A percentile compares a stretch with the other conserved stretches of the same genome.
Conservation (phyloP, 1,139 yeast genomes). For the Nakaseomyces kungkrabaensis region DNA sequence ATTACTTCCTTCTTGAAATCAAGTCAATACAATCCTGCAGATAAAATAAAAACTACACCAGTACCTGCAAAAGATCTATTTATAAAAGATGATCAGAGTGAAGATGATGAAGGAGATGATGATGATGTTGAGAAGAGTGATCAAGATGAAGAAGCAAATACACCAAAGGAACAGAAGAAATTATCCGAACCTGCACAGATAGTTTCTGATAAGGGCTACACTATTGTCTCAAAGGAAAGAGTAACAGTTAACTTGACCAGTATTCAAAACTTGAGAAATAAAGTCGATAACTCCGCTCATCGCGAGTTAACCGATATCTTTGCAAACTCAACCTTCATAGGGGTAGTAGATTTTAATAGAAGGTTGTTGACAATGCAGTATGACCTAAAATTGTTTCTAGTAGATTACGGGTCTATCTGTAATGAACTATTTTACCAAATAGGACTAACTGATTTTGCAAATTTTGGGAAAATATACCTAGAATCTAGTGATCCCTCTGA, state of each 20-base stretch:
- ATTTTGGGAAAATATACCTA: slow-evolving; percentile 59
- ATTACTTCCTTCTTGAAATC: slow-evolving; percentile 37
- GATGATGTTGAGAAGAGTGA: neutral
- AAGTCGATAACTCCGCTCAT: slow-evolving; percentile 41
- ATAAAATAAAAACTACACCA: neutral
- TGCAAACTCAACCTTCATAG: slow-evolving; percentile 65
- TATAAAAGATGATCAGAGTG: neutral
- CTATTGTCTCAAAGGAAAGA: slow-evolving; percentile 19
- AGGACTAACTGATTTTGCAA: slow-evolving; percentile 67
- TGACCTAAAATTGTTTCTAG: slow-evolving; percentile 63
- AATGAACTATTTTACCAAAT: slow-evolving; percentile 72
- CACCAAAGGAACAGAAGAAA: neutral
- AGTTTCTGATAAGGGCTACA: slow-evolving; percentile 6
- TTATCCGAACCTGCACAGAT: neutral
- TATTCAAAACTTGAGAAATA: slow-evolving; percentile 43
- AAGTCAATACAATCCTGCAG: slow-evolving; percentile 11
- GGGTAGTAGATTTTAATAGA: slow-evolving; percentile 63
- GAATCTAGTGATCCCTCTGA: slow-evolving; percentile 24
- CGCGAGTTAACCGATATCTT: slow-evolving; percentile 55
- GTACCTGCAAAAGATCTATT: neutral
- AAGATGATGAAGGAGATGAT: neutral
- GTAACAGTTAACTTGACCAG: slow-evolving; percentile 46
- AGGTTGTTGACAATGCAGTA: slow-evolving; percentile 75
- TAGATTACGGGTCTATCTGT: slow-evolving; percentile 69
- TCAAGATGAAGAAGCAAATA: neutral